These are phyloP conservation scores for Cercospora sp. DNA, from an alignment of 2,329 filamentous ascomycete species.

Conservation along the genomic window DNA sequence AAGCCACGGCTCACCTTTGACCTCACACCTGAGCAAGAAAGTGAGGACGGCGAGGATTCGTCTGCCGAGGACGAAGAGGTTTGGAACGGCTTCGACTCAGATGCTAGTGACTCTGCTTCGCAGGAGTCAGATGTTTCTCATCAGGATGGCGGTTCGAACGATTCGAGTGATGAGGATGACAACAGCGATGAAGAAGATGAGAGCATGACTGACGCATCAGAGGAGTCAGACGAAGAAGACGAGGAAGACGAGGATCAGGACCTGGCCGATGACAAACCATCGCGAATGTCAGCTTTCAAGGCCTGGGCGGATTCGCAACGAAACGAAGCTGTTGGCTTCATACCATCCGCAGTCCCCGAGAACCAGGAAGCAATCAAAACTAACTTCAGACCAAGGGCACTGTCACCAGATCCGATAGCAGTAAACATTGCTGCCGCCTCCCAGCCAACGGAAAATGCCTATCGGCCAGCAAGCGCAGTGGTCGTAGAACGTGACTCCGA, in stretches of 20 bases:
- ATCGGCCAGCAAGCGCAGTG: constrained; percentile 74
- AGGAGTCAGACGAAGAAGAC: constrained; percentile 46
- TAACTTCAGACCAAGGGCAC: constrained; percentile 66
- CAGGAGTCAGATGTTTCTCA: not conserved
- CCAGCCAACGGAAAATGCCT: constrained; percentile 50
- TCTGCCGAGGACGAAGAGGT: constrained; percentile 6
- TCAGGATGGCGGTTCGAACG: not conserved
- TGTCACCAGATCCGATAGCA: constrained; percentile 71
- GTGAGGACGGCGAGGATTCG: not conserved
- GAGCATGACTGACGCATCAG: not conserved
- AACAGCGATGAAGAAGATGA: not conserved
- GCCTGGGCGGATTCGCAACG: constrained; percentile 85
- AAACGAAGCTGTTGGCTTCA: constrained; percentile 76
- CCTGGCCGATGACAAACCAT: constrained; percentile 38
- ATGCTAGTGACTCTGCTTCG: constrained; percentile 6
- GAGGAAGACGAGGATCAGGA: constrained; percentile 20
- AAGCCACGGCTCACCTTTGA: constrained; percentile 23
- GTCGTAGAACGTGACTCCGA: constrained; percentile 67
- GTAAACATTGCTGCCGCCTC: constrained; percentile 60
- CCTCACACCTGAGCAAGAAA: not conserved
- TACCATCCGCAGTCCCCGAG: constrained; percentile 49
- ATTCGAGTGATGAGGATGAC: not conserved
- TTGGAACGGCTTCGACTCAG: constrained; percentile 18
- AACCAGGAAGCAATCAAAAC: constrained; percentile 45
- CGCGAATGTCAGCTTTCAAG: constrained; percentile 74